Evolutionary conservation across 140 eudicot species (phyloP).

Genomic region (Ambrosia hybrid): DNA sequence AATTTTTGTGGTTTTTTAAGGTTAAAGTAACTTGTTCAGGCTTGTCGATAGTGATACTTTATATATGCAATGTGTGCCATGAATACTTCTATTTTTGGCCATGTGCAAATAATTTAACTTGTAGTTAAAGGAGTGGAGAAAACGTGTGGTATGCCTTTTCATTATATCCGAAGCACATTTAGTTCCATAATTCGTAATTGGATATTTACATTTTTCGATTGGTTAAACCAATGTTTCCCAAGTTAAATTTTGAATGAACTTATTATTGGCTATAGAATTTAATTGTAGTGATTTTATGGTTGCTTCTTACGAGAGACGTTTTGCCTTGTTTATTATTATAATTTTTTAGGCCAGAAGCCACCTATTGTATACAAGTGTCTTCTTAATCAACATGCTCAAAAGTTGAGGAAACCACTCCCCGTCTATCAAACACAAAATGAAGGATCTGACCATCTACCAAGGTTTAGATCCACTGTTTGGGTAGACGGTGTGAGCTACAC

Average conservation of each 20-base stretch:
- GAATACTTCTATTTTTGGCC: no score
- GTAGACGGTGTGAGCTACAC: constrained; percentile 37
- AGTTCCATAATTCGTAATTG: no score
- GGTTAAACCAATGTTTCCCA: no score
- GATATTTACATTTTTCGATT: no score
- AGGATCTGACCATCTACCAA: constrained; percentile 35
- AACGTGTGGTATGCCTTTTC: no score
- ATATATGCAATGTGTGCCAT: not conserved
- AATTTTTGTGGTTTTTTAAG: not conserved
- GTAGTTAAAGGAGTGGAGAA: no score
- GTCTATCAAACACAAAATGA: constrained; percentile 40
- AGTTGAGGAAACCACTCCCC: constrained; percentile 22
- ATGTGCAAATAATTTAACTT: no score
- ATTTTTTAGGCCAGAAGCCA: constrained; percentile 19
- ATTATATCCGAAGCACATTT: no score
- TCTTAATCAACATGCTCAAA: constrained; percentile 17
- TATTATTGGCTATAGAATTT: not conserved
- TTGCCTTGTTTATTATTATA: not conserved
- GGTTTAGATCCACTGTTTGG: constrained; percentile 37
- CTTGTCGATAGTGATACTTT: not conserved
- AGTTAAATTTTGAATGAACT: not conserved
- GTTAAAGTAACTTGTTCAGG: not conserved
- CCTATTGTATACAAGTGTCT: constrained; percentile 24
- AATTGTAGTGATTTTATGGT: not conserved
- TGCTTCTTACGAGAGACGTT: not conserved